A percentile compares a stretch with the other conserved stretches of the same genome.
Evolutionary conservation across 179 eudicot genomes (phyloP).

Genomic region (Heliamphora ciliata): DNA sequence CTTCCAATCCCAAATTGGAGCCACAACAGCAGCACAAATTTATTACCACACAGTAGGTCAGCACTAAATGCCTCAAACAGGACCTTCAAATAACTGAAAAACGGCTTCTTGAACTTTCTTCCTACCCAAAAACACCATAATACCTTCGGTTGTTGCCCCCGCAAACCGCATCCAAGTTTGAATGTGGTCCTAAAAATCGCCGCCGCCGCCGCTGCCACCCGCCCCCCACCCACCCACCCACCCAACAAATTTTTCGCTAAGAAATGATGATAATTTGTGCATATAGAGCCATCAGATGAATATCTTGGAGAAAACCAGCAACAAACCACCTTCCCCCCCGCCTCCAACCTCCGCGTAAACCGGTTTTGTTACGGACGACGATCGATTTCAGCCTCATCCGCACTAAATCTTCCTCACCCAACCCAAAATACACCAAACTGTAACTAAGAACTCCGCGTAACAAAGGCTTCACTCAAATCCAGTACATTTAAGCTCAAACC

Average conservation of each 20-base stretch:
- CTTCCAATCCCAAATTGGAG: slow-evolving; percentile 11
- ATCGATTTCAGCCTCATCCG: slow-evolving; percentile 47
- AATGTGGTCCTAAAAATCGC: neutral
- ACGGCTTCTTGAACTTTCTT: slow-evolving; percentile 17
- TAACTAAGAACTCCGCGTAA: neutral
- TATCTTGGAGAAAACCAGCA: slow-evolving; percentile 5
- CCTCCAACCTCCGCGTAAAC: slow-evolving; percentile 45
- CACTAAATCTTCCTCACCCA: slow-evolving; percentile 36
- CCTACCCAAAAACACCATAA: slow-evolving; percentile 25
- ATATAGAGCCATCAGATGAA: neutral
- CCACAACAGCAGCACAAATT: slow-evolving; percentile 19
- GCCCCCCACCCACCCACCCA: neutral
- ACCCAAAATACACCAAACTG: slow-evolving; percentile 21
- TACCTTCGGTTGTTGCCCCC: slow-evolving; percentile 18
- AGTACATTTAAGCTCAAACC: slow-evolving; percentile 14
- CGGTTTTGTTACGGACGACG: slow-evolving; percentile 43
- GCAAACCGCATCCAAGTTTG: slow-evolving; percentile 15
- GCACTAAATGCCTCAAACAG: slow-evolving; percentile 8
- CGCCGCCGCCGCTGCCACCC: neutral
- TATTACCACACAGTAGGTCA: neutral
- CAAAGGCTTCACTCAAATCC: neutral
- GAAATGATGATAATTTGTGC: neutral
- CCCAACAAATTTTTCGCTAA: neutral
- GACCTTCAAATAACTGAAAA: neutral
- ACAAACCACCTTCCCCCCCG: slow-evolving; percentile 21